Percentiles rank a stretch among this genome's conserved stretches.
phyloP scores from a whole-genome alignment of 2,329 filamentous ascomycete species.

The Cladosporium sp. region DNA sequence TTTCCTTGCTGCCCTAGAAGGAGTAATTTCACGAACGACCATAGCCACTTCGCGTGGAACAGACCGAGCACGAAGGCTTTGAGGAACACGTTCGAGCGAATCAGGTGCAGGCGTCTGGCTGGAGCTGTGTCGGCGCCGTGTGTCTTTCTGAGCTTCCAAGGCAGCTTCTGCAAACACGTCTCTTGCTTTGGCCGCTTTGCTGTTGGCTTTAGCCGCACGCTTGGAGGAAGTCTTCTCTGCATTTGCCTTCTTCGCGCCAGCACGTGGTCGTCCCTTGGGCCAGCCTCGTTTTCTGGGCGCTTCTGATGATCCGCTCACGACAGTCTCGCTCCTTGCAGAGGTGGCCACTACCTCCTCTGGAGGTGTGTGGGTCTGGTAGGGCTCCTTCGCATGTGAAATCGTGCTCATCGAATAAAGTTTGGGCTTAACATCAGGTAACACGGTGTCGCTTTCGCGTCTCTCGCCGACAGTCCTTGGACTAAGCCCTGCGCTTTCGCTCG shows the following conservation, averaged over 20 bases:
- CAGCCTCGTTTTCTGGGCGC: conserved; percentile 37
- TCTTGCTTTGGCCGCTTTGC: conserved; percentile 11
- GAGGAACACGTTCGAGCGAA: background rate
- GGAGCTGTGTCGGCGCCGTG: conserved; percentile 31
- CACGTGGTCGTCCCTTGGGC: conserved; percentile 50
- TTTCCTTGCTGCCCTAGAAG: conserved; percentile 32
- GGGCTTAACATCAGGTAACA: background rate
- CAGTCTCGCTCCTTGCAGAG: conserved; percentile 28
- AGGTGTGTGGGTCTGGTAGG: conserved; percentile 42
- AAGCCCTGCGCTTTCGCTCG: conserved; percentile 19
- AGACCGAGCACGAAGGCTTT: conserved; percentile 26
- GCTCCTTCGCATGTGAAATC: background rate
- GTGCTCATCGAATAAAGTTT: background rate
- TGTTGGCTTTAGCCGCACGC: conserved; percentile 35
- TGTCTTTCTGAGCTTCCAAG: conserved; percentile 9
- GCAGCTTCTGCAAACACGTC: conserved; percentile 18
- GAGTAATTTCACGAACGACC: conserved; percentile 27
- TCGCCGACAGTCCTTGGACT: conserved; percentile 19
- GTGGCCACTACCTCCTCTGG: conserved; percentile 36
- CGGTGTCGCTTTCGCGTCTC: conserved; percentile 7
- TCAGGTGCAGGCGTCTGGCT: conserved; percentile 19
- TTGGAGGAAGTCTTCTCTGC: conserved; percentile 23
- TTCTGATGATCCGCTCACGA: conserved; percentile 27
- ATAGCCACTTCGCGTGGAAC: conserved; percentile 33
- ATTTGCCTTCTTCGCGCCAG: conserved; percentile 40